phyloP scores from a whole-genome alignment of 768 basidiomycete species.

The Mycena polygramma region DNA sequence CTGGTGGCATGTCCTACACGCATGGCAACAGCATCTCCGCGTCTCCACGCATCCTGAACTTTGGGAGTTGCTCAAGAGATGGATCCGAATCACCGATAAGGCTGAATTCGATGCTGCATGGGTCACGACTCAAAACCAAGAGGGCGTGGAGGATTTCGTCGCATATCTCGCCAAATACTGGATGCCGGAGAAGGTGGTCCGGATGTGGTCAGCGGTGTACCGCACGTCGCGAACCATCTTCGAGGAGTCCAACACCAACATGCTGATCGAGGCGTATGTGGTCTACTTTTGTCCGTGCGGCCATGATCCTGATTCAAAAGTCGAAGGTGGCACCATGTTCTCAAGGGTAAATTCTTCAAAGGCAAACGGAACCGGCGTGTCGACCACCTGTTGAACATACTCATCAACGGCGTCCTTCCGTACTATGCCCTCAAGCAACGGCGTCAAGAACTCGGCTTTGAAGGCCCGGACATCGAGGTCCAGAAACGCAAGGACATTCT shows the following conservation, averaged over 20 bases:
- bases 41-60: constrained; percentile 31
- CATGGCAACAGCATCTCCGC: constrained; percentile 46
- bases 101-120: constrained; percentile 36
- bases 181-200: constrained; percentile 19
- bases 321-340: constrained; percentile 39
- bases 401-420: too few relatives aligned
- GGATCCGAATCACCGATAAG: constrained; percentile 37
- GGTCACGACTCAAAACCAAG: constrained; percentile 32
- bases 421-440: too few relatives aligned
- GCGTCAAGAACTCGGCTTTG: too few relatives aligned
- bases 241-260: constrained; percentile 42
- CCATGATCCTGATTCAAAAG: too few relatives aligned
- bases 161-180: constrained; percentile 41
- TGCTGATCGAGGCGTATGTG: constrained; percentile 41
- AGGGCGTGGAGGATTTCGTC: constrained; percentile 35
- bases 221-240: constrained; percentile 29
- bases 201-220: constrained; percentile 44
- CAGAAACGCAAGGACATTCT: too few relatives aligned
- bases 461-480: too few relatives aligned
- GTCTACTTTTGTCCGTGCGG: too few relatives aligned
- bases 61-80: constrained; percentile 41
- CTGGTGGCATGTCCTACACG: constrained; percentile 50
- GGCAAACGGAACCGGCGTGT: too few relatives aligned
- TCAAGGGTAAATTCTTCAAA: too few relatives aligned
- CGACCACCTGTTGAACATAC: too few relatives aligned